These are phyloP conservation scores for Gaillardinia entomophila DNA, from an alignment of 805 yeast genomes.

Conservation along the genomic window DNA sequence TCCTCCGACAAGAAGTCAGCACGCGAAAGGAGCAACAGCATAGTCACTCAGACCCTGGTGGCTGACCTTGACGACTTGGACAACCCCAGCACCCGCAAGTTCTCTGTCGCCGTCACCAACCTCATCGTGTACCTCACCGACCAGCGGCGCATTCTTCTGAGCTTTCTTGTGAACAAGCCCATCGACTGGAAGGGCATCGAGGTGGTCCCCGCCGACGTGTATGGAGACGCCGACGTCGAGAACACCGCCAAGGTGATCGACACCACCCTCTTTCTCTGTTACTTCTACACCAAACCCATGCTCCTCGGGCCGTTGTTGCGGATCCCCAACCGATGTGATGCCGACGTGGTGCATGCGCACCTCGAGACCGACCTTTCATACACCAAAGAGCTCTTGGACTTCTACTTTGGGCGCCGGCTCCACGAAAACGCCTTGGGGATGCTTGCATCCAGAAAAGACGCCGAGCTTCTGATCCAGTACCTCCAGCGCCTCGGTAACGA, in stretches of 20 bases:
- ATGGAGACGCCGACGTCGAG: slow-evolving; percentile 17
- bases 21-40: too few relatives aligned
- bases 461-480: slow-evolving; percentile 45
- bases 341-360: slow-evolving; percentile 51
- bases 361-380: slow-evolving; percentile 38
- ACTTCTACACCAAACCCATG: slow-evolving; percentile 60
- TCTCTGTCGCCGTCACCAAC: slow-evolving; percentile 31
- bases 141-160: slow-evolving; percentile 43
- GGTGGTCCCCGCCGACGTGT: slow-evolving; percentile 39
- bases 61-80: not conserved
- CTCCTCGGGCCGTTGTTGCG: slow-evolving; percentile 81
- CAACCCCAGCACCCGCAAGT: slow-evolving; percentile 17
- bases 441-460: slow-evolving; percentile 24
- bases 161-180: slow-evolving; percentile 29
- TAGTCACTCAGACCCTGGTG: not conserved
- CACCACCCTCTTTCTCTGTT: slow-evolving; percentile 71
- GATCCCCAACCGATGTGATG: slow-evolving; percentile 66
- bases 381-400: slow-evolving; percentile 70
- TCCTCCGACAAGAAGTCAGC: not conserved
- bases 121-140: slow-evolving; percentile 47
- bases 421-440: slow-evolving; percentile 67
- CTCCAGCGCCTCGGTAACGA: slow-evolving; percentile 48
- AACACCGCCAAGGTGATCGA: slow-evolving; percentile 53
- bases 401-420: slow-evolving; percentile 55
- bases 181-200: slow-evolving; percentile 43